Base-by-base conservation (phyloP, 352 stramenopile species). In the Phytophthora citrophthora region DNA sequence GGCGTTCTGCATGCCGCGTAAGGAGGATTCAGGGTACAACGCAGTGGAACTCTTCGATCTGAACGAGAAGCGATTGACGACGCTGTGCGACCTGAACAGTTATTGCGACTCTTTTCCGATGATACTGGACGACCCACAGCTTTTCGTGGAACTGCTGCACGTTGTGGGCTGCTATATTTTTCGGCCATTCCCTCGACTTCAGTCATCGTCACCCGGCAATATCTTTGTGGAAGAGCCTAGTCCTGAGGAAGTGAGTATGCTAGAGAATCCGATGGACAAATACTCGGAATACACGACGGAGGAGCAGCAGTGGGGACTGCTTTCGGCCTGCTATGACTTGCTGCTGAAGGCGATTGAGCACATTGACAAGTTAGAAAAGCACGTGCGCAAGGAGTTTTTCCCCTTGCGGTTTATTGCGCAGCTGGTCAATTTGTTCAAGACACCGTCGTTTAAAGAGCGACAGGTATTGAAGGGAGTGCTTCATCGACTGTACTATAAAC, bases 401-500 rank as follows among this genome's bases (percentile, higher is more conserved):
- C 81, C 81, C 6, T 72, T 91, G 49, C 82, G 85, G 12, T 95
- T 96, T 54, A 81, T 95, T 27, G 75, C 80, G 1, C 84, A 93
- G 68, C 68, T 96, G 29, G 84, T 96, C 18, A 88, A 86, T 52
- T 63, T 94, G 32, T 94, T 95, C 71, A 92, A 95, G 71, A 90
- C 86, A 51, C 85, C 87, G n/a, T 93, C 86, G 55, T 93, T 93
- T 61, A 89, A 90, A 45, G 89, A 96, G 46, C 81, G 89, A 2
- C 84, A 96, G 58, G 79, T 95, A 48, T 70, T 96, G 27, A 95
- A 95, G 68, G 83, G 83, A 34, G 84, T 95, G 61, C 81, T 94
- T 47, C 86, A 95, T 75, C 83, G 87, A 48, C 60, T 96, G 66
- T 96, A 96, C 72, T 95, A 95, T 82, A 96, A 95, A 74, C 79